Base-by-base conservation (phyloP, 2,329 filamentous ascomycete genomes). In the Thelonectria blattea region DNA sequence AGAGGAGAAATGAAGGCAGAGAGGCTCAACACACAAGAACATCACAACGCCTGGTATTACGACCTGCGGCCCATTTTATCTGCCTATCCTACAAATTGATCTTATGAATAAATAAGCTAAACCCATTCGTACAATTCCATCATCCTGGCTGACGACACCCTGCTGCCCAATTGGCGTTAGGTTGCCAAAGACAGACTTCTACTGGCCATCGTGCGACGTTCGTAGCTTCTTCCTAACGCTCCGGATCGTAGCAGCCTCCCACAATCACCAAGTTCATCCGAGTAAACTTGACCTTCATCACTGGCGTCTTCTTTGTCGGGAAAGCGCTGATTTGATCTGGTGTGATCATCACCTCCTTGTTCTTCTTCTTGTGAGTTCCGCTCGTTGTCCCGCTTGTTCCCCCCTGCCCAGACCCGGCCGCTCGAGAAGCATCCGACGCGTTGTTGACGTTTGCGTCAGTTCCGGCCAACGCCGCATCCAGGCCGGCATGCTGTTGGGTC, bases 261-360 rank as follows among this genome's bases (percentile, higher is more conserved):
- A 93, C 93, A 62, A 98, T 82, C 12, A 97, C 90, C 66, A 98
- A 77, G 74, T 99, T 99, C 92, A 97, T 97, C 62, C 92, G 84
- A 3, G 95, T 98, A 71, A 97, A 97, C 71, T 90, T 87, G 55
- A 96, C 93, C 78, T 94, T 95, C 77, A 96, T 91, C 11, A 98
- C 91, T 0, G 94, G 93, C 15, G 91, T 94, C 79, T 96, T 97
- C 85, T 99, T 99, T 4, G 95, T 98, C 1, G 92, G 89, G 73
- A 97, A 98, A 1, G 92, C 93, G 65, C 88, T 92, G 78, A 99
- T 96, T 78, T 98, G 95, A 72, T 99, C 95, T 0, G 93, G 89
- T 0, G 90, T 93, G 46, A 97, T 90, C 70, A 92, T 91, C 4
- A 93, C 91, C 70, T 97, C 94, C 76, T 97, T 97, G 57, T 86